Evolutionary conservation across 192 early-diverging fungal genomes (phyloP), one percentile per base, ranked within the genome.

Genomic region (Mortierella alpina): DNA sequence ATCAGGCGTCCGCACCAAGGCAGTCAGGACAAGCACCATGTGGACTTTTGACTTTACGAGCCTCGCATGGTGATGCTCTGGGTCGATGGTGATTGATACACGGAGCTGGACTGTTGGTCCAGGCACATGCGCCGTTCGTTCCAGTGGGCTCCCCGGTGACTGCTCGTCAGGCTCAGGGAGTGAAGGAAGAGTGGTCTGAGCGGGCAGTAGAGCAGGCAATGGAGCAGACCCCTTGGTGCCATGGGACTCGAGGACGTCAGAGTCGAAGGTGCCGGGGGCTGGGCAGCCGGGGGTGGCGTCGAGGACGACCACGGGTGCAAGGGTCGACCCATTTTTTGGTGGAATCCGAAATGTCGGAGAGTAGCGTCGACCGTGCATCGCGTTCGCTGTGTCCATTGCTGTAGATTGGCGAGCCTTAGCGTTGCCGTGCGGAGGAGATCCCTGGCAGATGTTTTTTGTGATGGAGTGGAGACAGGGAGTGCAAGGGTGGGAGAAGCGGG

Each of bases 1-100:
- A 54, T 63, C 66, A 1, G 76, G 64, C 39, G 56, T 20, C 15
- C 58, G 63, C 13, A 72, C 47, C 42, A 79, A 39, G 6, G 76
- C 76, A 4, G 76, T 72, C 53, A 79, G 52, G 17, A 79, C 76
- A 54, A 79, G 76, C 11, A 72, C 69, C 4, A 79, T 46, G 7
- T 67, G 63, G 23, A 67, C 64, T 17, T 51, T 71, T 4, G 54
- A 22, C 41, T 79, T 70, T 5, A 79, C 58, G 1, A 79, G 52
- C n/a, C 63, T 79, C 7, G 63, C 58, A 2, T 67, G 17, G 15
- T 71, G 67, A 3, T 67, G 76, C 50, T 79, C 69, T n/a, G 63
- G 63, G 44, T 79, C 76, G 8, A 79, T 45, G 18, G 50, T 47
- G n/a, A 79, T 79, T 6, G 76, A 79, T 0, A 70, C 69, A 31